phyloP scores from a whole-genome alignment of 108 stramenopile species.

The Nannochloropsis oceanica region DNA sequence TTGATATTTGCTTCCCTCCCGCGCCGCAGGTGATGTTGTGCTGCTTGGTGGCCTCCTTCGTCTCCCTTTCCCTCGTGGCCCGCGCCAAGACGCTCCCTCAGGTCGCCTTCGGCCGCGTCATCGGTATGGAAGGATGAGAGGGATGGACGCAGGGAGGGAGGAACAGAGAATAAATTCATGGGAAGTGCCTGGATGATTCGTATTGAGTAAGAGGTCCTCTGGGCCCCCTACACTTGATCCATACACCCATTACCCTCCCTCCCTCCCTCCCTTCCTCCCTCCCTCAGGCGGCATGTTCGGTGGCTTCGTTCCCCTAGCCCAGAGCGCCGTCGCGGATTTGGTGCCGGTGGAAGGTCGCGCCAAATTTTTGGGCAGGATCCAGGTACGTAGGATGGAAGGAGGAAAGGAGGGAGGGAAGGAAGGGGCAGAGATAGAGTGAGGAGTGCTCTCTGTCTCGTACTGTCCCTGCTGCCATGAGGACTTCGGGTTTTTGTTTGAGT shows the following conservation, averaged over 20 bases:
- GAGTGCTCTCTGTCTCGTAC: no score
- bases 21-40: constrained; percentile 14
- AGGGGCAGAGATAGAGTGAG: no score
- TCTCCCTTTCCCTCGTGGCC: constrained; percentile 28
- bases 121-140: neutral
- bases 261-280: no score
- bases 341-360: constrained; percentile 15
- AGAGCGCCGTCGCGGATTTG: constrained; percentile 33
- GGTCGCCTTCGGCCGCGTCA: constrained; percentile 24
- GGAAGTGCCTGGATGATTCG: neutral
- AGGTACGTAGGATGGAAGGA: neutral
- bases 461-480: no score
- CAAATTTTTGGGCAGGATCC: constrained; percentile 32
- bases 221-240: neutral
- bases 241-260: no score
- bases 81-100: constrained; percentile 24
- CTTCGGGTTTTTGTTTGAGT: neutral
- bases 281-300: constrained; percentile 18
- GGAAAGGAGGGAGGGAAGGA: neutral
- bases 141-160: no score
- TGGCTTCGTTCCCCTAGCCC: constrained; percentile 28
- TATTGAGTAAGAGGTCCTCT: neutral
- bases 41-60: constrained; percentile 25
- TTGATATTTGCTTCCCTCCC: neutral
- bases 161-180: neutral